Evolutionary conservation across 176 grass and related monocot species (phyloP), one percentile per base, ranked within the genome.

Genomic region (Phragmites australis): DNA sequence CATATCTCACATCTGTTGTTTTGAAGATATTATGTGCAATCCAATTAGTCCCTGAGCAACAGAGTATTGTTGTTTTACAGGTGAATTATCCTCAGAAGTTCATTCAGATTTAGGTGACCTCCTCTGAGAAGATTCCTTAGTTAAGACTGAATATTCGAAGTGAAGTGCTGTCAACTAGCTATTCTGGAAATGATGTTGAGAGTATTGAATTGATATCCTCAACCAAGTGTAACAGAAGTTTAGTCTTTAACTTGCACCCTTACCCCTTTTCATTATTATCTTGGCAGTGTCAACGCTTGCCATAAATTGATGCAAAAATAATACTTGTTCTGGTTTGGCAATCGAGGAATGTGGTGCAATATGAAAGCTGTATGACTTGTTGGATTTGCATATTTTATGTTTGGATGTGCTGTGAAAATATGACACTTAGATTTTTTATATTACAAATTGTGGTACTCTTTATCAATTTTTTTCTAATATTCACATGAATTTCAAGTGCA

Each of bases 361-460:
- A n/a, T 43, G 6, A 68, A 68, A 44, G n/a, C 22, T 68, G 41
- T 68, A 68, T 17, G 65, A 69, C 42, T 45, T 68, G 65, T 41
- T 42, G 37, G n/a, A 25, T 26, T 16, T 68, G 8, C n/a, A 13
- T 68, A n/a, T 22, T 45, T 9, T 45, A 16, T 68, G 13, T 5
- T 16, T 45, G n/a, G 6, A 68, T 23, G 12, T 68, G 41, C 65
- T 14, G 40, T 25, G 11, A 68, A 68, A 45, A 45, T 26, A 23
- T 16, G 43, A 45, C 11, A 13, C n/a, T 44, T 46, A 1, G 1
- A 17, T 26, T 66, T 27, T 9, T 66, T 9, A 58, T 2, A 27
- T 58, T 58, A 13, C 11, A 27, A 27, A 58, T 27, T 23, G 25
- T 58, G 27, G 55, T 27, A 57, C 9, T 26, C 9, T 57, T n/a